These are phyloP conservation scores for Candida golubevii DNA, from an alignment of 805 yeast species.

Conservation along the genomic window DNA sequence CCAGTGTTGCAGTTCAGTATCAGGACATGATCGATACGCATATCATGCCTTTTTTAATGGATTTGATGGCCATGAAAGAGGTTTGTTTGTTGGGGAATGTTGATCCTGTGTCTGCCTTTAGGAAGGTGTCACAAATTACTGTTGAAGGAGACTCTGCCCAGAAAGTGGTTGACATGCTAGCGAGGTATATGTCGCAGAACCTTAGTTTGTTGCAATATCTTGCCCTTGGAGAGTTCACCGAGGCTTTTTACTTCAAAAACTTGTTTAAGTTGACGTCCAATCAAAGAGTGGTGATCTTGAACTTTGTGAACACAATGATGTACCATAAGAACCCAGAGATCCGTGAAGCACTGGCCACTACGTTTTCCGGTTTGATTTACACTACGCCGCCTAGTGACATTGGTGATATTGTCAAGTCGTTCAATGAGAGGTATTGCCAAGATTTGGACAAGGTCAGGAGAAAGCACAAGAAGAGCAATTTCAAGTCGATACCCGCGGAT, in stretches of 20 bases:
- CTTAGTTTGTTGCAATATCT: conserved; percentile 48
- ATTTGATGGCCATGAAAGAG: conserved; percentile 66
- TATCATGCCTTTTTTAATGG: conserved; percentile 66
- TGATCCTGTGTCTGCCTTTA: conserved; percentile 47
- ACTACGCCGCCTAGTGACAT: conserved; percentile 47
- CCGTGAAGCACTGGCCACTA: conserved; percentile 64
- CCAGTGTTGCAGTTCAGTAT: conserved; percentile 51
- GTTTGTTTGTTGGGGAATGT: conserved; percentile 68
- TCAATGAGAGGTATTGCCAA: conserved; percentile 28
- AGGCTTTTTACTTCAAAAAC: conserved; percentile 67
- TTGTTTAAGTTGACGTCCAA: conserved; percentile 46
- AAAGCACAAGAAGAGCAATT: conserved; percentile 35
- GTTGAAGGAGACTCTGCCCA: conserved; percentile 21
- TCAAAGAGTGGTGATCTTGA: conserved; percentile 49
- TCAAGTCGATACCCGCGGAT: conserved; percentile 33
- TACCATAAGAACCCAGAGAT: conserved; percentile 68
- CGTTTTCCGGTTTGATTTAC: conserved; percentile 79
- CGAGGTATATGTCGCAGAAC: conserved; percentile 28
- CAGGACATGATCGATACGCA: conserved; percentile 46
- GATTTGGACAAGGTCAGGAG: conserved; percentile 40
- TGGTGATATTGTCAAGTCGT: conserved; percentile 37
- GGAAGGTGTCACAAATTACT: conserved; percentile 41
- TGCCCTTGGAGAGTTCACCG: conserved; percentile 64
- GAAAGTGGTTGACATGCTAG: conserved; percentile 35
- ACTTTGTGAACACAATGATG: conserved; percentile 48